Conservation (phyloP, 345 rosid genomes). For the Murraya paniculata region DNA sequence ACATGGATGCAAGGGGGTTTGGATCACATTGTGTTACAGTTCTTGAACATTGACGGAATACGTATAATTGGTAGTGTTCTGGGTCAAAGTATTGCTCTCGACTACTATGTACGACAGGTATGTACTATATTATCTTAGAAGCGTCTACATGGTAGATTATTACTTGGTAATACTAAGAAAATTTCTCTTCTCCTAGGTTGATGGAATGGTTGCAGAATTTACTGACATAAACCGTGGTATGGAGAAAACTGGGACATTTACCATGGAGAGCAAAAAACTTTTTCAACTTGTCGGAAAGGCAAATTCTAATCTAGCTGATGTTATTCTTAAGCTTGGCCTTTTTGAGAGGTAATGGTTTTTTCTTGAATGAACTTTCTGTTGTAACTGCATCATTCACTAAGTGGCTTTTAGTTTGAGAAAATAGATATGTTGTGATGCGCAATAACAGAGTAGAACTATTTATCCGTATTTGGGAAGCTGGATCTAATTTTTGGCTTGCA, state of each 20-base stretch:
- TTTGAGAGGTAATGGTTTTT: slow-evolving; percentile 75
- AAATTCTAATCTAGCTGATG: slow-evolving; percentile 92
- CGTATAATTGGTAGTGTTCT: slow-evolving; percentile 93
- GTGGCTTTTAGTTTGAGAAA: neutral
- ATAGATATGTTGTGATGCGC: neutral
- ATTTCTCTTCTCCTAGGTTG: slow-evolving; percentile 53
- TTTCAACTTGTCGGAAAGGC: slow-evolving; percentile 97
- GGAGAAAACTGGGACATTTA: slow-evolving; percentile 94
- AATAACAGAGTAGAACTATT: neutral
- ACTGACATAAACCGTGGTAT: slow-evolving; percentile 94
- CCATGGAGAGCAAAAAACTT: slow-evolving; percentile 92
- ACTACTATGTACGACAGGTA: slow-evolving; percentile 97
- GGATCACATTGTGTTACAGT: slow-evolving; percentile 89
- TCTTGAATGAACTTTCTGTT: neutral
- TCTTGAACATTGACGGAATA: slow-evolving; percentile 80
- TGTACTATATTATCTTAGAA: slow-evolving; percentile 7
- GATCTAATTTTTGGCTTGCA: neutral
- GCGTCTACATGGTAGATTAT: neutral
- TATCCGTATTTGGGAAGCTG: neutral
- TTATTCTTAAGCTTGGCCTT: slow-evolving; percentile 91
- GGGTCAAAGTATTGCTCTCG: slow-evolving; percentile 96
- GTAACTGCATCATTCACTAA: neutral
- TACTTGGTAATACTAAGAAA: neutral
- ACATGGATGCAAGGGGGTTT: slow-evolving; percentile 94
- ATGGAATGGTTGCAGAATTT: slow-evolving; percentile 96